phyloP scores from a whole-genome alignment of 805 yeast genomes.

The Saccharomyces kudriavzevii region DNA sequence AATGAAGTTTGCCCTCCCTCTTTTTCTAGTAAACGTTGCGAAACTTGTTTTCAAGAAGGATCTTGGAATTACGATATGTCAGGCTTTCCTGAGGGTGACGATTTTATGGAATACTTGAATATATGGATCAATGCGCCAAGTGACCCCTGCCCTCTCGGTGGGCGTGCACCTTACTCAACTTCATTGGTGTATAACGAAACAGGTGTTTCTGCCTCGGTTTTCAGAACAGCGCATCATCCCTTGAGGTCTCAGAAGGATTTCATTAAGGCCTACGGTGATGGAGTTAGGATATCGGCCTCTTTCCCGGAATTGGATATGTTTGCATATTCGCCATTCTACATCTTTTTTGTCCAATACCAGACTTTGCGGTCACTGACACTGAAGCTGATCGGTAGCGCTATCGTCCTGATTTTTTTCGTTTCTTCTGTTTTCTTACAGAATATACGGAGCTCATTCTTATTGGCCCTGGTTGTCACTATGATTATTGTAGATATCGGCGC shows the following conservation, averaged over 20 bases:
- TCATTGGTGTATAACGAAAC: constrained; percentile 42
- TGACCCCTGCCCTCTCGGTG: constrained; percentile 91
- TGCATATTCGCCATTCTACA: constrained; percentile 90
- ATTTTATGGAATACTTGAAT: constrained; percentile 62
- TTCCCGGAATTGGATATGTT: constrained; percentile 54
- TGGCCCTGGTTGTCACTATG: constrained; percentile 52
- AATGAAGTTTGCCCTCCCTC: constrained; percentile 49
- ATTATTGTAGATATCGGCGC: constrained; percentile 73
- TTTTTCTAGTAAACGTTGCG: constrained; percentile 64
- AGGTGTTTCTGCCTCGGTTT: constrained; percentile 49
- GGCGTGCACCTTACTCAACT: constrained; percentile 80
- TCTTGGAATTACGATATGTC: constrained; percentile 66
- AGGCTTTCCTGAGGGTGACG: constrained; percentile 71
- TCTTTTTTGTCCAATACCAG: constrained; percentile 83
- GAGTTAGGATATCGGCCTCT: constrained; percentile 57
- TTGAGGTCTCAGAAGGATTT: constrained; percentile 77
- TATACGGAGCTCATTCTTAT: constrained; percentile 44
- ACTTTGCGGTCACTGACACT: constrained; percentile 55
- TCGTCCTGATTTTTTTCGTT: constrained; percentile 42
- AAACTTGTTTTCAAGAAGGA: constrained; percentile 57
- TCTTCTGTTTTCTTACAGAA: constrained; percentile 62
- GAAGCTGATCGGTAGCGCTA: constrained; percentile 44
- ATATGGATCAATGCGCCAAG: constrained; percentile 82
- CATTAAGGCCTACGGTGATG: constrained; percentile 67
- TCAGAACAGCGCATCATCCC: constrained; percentile 74